These are phyloP conservation scores for Debaryomycetaceae sp. DNA, from an alignment of 1,139 yeast genomes.

Conservation along the genomic window DNA sequence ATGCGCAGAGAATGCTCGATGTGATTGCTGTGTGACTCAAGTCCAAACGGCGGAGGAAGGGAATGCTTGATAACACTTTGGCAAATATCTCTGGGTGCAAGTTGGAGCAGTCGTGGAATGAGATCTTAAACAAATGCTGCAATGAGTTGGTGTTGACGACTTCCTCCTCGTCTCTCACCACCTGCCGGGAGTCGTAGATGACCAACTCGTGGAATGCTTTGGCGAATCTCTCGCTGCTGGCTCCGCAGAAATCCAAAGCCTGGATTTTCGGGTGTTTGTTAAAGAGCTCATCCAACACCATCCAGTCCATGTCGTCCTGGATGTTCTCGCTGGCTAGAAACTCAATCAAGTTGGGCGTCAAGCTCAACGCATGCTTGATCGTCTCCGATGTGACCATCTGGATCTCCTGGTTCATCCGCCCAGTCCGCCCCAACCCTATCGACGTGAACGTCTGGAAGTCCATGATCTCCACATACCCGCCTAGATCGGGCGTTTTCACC, in stretches of 20 bases:
- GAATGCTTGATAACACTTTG: slow-evolving; percentile 55
- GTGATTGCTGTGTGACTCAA: slow-evolving; percentile 78
- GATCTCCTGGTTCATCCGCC: slow-evolving; percentile 84
- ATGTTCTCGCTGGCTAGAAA: slow-evolving; percentile 83
- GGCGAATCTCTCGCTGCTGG: slow-evolving; percentile 63
- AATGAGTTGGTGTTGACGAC: slow-evolving; percentile 12
- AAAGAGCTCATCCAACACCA: slow-evolving; percentile 57
- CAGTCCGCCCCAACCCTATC: slow-evolving; percentile 86
- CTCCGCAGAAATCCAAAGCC: slow-evolving; percentile 86
- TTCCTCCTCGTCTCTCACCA: slow-evolving; percentile 10
- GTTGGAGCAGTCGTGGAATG: slow-evolving; percentile 88
- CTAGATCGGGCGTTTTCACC: slow-evolving; percentile 46
- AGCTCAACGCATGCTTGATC: slow-evolving; percentile 55
- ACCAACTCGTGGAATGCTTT: slow-evolving; percentile 52
- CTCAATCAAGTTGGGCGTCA: slow-evolving; percentile 70
- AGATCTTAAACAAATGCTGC: slow-evolving; percentile 49
- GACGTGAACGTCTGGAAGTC: slow-evolving; percentile 90
- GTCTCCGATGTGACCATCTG: slow-evolving; percentile 85
- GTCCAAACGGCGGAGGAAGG: slow-evolving; percentile 66
- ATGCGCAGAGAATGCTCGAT: slow-evolving; percentile 46
- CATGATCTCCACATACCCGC: slow-evolving; percentile 68
- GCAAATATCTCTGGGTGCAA: slow-evolving; percentile 56
- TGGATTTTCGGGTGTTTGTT: slow-evolving; percentile 58
- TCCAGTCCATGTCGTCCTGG: slow-evolving; percentile 73
- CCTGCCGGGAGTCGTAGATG: slow-evolving; percentile 15